Percentiles rank a stretch among this genome's conserved stretches.
Evolutionary conservation across 2,329 filamentous ascomycete genomes (phyloP).

Genomic region (Exophiala viscosa): DNA sequence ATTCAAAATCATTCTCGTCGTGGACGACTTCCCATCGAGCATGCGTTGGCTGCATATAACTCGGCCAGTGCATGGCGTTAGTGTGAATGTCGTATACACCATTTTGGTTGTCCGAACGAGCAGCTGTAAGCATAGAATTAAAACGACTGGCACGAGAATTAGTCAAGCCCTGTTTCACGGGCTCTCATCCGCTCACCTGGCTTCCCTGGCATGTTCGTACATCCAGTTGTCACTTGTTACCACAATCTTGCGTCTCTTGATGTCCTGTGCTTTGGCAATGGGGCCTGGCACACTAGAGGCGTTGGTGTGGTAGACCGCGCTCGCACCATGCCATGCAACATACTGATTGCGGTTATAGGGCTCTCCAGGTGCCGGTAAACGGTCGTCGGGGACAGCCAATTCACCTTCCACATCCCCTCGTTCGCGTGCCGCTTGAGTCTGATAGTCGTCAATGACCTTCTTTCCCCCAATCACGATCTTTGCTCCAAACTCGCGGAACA

Average conservation of each 20-base stretch:
- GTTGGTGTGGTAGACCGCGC: conserved; percentile 86
- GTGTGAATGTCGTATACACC: conserved; percentile 94
- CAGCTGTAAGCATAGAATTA: conserved; percentile 68
- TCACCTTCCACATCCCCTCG: conserved; percentile 83
- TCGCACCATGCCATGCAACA: conserved; percentile 96
- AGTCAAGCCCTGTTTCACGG: not conserved
- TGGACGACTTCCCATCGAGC: conserved; percentile 72
- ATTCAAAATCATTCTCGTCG: conserved; percentile 23
- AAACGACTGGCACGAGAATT: conserved; percentile 61
- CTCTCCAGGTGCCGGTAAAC: conserved; percentile 68
- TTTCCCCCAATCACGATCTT: conserved; percentile 89
- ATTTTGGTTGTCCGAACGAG: conserved; percentile 64
- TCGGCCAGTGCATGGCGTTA: conserved; percentile 83
- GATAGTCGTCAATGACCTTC: conserved; percentile 84
- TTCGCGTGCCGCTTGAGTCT: conserved; percentile 68
- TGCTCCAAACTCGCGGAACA: conserved; percentile 94
- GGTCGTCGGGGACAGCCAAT: conserved; percentile 84
- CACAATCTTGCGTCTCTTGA: conserved; percentile 79
- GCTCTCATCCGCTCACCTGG: conserved; percentile 59
- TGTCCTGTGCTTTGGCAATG: conserved; percentile 68
- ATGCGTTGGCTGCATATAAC: conserved; percentile 83
- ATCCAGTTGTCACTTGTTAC: conserved; percentile 97
- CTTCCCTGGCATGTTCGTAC: conserved; percentile 85
- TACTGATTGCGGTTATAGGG: conserved; percentile 99
- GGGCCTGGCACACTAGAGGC: conserved; percentile 71